Evolutionary conservation across 345 rosid genomes (phyloP).

Genomic region (Camelina hispida): DNA sequence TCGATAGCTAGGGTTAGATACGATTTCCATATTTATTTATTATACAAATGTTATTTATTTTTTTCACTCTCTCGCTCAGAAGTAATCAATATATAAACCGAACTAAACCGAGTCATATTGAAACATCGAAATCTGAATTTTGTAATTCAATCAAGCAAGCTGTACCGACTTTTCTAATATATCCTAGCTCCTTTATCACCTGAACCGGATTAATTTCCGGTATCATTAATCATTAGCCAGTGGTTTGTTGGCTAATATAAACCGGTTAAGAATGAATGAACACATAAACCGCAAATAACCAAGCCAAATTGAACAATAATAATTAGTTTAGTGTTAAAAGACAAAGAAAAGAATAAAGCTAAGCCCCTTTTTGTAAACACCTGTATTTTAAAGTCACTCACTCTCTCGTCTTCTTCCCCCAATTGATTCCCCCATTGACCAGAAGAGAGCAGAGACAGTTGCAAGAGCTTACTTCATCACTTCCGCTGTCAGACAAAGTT

Average conservation of each 20-base stretch:
- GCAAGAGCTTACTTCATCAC: conserved; percentile 27
- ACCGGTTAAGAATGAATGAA: not conserved
- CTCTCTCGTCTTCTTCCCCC: conserved; percentile 44
- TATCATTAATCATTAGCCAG: not conserved
- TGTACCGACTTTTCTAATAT: too few species aligned
- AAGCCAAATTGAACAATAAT: not conserved
- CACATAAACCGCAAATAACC: not conserved
- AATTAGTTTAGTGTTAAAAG: not conserved
- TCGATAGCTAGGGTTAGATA: too few species aligned
- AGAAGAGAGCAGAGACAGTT: not conserved
- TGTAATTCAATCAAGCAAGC: too few species aligned
- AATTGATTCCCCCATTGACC: conserved; percentile 28
- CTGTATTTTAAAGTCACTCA: not conserved
- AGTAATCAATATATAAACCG: too few species aligned
- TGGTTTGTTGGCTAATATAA: not conserved
- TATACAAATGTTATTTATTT: too few species aligned
- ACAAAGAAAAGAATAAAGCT: not conserved
- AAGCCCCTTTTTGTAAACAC: not conserved
- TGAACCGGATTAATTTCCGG: too few species aligned
- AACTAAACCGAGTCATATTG: too few species aligned
- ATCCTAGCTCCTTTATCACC: too few species aligned
- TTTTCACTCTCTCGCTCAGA: too few species aligned
- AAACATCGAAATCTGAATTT: too few species aligned
- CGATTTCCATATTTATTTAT: too few species aligned
- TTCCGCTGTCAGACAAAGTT: conserved; percentile 10